These are phyloP conservation scores for Paramecium tetraurelia DNA, from an alignment of 73 alveolate species.

Conservation along the genomic window DNA sequence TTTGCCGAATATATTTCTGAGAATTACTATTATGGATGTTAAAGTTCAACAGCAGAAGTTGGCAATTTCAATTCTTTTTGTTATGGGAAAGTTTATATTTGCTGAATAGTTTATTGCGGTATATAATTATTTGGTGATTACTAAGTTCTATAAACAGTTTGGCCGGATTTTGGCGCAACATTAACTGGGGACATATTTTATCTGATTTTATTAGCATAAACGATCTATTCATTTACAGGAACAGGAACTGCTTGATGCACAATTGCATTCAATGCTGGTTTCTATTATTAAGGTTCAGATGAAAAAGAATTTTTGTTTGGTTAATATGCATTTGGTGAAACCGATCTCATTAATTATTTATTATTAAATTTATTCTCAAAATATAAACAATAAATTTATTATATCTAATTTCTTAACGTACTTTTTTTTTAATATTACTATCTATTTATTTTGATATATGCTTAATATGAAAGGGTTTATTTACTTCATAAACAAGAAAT, in stretches of 20 bases:
- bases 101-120: background rate
- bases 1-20: background rate
- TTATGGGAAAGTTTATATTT: background rate
- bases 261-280: background rate
- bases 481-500: no score
- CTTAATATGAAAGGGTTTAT: no score
- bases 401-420: no score
- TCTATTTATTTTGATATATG: no score
- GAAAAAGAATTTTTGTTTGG: background rate
- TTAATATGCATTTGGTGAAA: background rate
- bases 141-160: background rate
- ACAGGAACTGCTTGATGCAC: constrained; percentile 34
- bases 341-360: constrained; percentile 22
- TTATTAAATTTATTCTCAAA: background rate
- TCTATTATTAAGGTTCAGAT: background rate
- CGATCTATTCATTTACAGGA: background rate
- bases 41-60: background rate
- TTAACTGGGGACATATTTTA: background rate
- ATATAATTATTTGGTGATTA: background rate
- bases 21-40: background rate
- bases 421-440: no score
- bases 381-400: background rate
- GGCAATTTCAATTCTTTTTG: background rate
- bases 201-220: background rate
- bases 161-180: constrained; percentile 5